Conservation (phyloP, 129 eudicot genomes). For the Scalesia atractyloides region DNA sequence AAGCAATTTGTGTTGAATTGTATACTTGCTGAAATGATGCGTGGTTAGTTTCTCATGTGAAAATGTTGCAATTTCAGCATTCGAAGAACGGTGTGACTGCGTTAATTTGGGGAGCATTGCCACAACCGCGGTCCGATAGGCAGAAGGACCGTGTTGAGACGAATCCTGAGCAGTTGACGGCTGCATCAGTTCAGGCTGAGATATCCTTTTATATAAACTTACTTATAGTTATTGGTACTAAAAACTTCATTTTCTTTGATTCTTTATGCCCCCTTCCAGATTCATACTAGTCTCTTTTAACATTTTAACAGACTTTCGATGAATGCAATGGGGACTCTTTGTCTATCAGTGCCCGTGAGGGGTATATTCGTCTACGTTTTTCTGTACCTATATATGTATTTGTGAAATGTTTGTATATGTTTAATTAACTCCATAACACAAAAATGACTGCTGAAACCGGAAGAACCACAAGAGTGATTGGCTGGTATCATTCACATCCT, state of each 20-base stretch:
- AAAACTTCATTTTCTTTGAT: neutral
- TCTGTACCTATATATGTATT: neutral
- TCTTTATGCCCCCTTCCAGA: neutral
- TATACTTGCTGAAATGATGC: neutral
- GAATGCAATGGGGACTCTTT: neutral
- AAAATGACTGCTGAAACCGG: constrained; percentile 84
- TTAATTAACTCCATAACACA: constrained; percentile 73
- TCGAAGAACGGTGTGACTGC: constrained; percentile 78
- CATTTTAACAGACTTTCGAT: constrained; percentile 8
- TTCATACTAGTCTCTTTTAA: neutral
- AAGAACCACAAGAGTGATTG: constrained; percentile 94
- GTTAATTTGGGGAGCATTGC: constrained; percentile 94
- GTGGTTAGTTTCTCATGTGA: constrained; percentile 12
- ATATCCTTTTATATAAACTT: constrained; percentile 66
- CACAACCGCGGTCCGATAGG: constrained; percentile 95
- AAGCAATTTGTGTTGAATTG: neutral
- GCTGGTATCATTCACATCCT: constrained; percentile 99
- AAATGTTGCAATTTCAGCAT: constrained; percentile 49
- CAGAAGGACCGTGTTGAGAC: constrained; percentile 98
- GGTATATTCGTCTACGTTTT: neutral
- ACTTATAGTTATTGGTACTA: constrained; percentile 9
- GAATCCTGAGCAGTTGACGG: constrained; percentile 97
- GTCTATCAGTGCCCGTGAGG: constrained; percentile 5
- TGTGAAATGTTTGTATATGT: constrained; percentile 28
- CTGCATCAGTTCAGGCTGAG: constrained; percentile 98